Percentiles rank a stretch among this genome's conserved stretches.
Evolutionary conservation across 768 basidiomycete genomes (phyloP).

Genomic region (Kwoniella sp.): DNA sequence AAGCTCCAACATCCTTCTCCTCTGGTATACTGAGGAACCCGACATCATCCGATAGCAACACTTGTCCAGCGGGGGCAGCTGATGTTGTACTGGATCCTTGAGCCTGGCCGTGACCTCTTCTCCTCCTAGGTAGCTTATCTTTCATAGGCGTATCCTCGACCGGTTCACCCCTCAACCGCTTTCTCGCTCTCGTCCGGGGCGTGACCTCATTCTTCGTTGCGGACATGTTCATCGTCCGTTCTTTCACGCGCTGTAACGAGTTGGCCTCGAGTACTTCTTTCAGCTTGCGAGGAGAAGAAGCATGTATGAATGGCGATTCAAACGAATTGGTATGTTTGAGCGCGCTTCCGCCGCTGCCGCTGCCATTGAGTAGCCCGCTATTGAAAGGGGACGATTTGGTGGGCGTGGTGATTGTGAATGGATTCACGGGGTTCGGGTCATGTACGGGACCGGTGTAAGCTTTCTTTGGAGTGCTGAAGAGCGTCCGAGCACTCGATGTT

Average conservation of each 20-base stretch:
- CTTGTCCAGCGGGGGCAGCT: conserved; percentile 4
- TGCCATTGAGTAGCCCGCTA: neutral
- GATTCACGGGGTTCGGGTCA: conserved; percentile 48
- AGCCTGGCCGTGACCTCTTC: conserved; percentile 16
- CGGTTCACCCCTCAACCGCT: conserved; percentile 37
- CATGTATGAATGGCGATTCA: conserved; percentile 46
- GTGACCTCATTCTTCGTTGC: conserved; percentile 24
- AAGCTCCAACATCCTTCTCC: conserved; percentile 4
- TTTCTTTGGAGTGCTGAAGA: conserved; percentile 36
- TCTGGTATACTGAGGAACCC: neutral
- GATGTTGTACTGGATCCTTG: neutral
- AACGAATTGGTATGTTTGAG: conserved; percentile 1
- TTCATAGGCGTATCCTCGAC: conserved; percentile 50
- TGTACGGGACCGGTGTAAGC: conserved; percentile 41
- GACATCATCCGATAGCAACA: neutral
- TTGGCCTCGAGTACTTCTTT: conserved; percentile 41
- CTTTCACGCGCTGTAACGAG: conserved; percentile 35
- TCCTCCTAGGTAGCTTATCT: conserved; percentile 20
- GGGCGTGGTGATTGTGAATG: conserved; percentile 30
- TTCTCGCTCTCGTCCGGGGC: conserved; percentile 45
- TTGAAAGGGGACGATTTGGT: conserved; percentile 6
- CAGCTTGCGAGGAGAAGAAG: conserved; percentile 40
- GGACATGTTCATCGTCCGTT: conserved; percentile 14
- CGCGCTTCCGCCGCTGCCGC: neutral
- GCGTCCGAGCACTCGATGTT: conserved; percentile 12